phyloP scores from a whole-genome alignment of 1,139 yeast genomes.

The Yamadazyma triangularis region DNA sequence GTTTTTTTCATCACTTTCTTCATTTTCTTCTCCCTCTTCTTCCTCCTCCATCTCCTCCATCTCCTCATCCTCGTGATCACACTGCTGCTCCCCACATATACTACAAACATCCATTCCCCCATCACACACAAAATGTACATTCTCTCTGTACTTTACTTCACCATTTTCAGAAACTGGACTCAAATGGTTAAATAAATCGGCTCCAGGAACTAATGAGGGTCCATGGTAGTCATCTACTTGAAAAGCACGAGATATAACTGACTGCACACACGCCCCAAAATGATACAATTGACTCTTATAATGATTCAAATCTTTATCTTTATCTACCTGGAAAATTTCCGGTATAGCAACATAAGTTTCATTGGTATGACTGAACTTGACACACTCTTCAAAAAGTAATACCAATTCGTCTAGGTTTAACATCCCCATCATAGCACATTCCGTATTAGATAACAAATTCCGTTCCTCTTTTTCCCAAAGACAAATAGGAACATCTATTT shows the following conservation, averaged over 20 bases:
- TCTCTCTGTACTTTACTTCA: constrained; percentile 33
- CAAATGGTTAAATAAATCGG: constrained; percentile 81
- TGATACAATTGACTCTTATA: constrained; percentile 21
- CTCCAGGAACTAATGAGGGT: constrained; percentile 81
- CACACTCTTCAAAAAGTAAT: constrained; percentile 48
- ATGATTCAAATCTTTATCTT: constrained; percentile 6
- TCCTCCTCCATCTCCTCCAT: constrained; percentile 15
- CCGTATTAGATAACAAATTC: constrained; percentile 55
- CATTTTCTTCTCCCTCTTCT: constrained; percentile 14
- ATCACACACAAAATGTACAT: constrained; percentile 71
- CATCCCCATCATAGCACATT: constrained; percentile 60
- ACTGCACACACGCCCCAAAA: constrained; percentile 52
- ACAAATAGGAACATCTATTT: constrained; percentile 50
- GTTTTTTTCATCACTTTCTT: constrained; percentile 20
- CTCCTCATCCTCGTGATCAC: constrained; percentile 45
- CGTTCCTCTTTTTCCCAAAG: constrained; percentile 58
- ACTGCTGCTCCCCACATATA: constrained; percentile 64
- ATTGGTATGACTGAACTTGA: constrained; percentile 41
- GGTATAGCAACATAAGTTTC: constrained; percentile 34
- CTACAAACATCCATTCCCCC: constrained; percentile 68
- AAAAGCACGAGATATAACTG: constrained; percentile 75
- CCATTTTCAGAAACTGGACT: constrained; percentile 25
- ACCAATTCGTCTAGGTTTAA: constrained; percentile 55
- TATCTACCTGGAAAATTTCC: constrained; percentile 21
- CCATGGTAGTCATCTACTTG: constrained; percentile 73